phyloP scores from a whole-genome alignment of 345 rosid genomes.

The Litchi chinensis region DNA sequence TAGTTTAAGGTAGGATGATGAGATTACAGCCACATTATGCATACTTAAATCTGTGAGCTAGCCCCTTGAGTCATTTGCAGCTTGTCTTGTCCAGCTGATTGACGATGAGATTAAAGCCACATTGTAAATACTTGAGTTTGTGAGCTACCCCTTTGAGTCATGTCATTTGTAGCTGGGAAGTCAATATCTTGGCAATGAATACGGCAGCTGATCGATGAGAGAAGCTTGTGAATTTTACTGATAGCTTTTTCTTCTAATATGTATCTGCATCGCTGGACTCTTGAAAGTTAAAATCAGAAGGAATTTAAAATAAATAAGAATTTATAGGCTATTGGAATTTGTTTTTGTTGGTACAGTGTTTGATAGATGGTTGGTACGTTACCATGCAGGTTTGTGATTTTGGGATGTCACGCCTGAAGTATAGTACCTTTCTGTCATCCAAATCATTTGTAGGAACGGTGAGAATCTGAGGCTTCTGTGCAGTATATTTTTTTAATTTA shows the following conservation, averaged over 20 bases:
- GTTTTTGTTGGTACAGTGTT: not conserved
- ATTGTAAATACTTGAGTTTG: not conserved
- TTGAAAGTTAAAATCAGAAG: conserved; percentile 10
- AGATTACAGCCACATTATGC: not conserved
- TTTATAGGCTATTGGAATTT: not conserved
- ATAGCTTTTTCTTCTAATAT: not conserved
- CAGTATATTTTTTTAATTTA: not conserved
- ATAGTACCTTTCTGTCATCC: conserved; percentile 93
- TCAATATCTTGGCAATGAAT: not conserved
- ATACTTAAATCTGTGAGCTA: not conserved
- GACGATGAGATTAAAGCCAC: not conserved
- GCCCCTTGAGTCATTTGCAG: not conserved
- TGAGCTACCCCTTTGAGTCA: not conserved
- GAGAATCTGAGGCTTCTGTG: conserved; percentile 25
- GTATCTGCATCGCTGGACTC: not conserved
- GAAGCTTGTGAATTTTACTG: not conserved
- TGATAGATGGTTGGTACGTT: conserved; percentile 3
- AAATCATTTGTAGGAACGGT: conserved; percentile 99
- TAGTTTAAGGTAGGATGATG: conserved; percentile 1
- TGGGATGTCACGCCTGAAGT: conserved; percentile 97
- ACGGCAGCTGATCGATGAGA: not conserved
- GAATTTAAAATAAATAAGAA: not conserved
- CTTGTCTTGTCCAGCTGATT: not conserved
- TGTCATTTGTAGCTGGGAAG: not conserved
- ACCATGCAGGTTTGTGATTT: conserved; percentile 85